Base-by-base conservation (phyloP, 805 yeast genomes). In the Wickerhamomyces ciferrii region DNA sequence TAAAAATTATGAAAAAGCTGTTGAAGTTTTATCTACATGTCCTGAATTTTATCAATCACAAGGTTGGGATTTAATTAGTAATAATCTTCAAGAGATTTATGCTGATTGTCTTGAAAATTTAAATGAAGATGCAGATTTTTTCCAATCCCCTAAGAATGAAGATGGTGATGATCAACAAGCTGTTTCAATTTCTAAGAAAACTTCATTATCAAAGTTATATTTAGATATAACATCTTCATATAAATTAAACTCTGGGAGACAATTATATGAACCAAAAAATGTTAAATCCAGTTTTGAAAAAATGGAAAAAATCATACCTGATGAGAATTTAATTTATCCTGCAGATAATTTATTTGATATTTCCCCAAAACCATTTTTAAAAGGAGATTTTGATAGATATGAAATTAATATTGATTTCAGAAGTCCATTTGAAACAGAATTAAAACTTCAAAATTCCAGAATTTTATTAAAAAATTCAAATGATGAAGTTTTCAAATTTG, bases 11-110 rank as follows among this genome's bases (percentile, higher is more conserved):
- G 72, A 73, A 34, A 74, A 76, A 39, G 84, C 96, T 1, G 75
- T 81, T 15, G 67, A 75, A 5, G 78, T 87, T 3, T 68, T 92
- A 13, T 78, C 79, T 35, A 78, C 81, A 9, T 81, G 94, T 2
- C 87, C 87, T 41, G 79, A 77, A 35, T 79, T 79, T 46, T 90
- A 86, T 56, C 73, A 76, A 8, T 65, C 72, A 18, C 78, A 82
- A 41, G 88, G 90, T 1, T 91, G 97, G 97, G 76, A 76, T 43
- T 63, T 68, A 40, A 78, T 89, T 58, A 87, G 95, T 1, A 73
- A 79, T 6, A 65, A 75, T n/a, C 64, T 92, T 17, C 69, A 88
- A 35, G 80, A 79, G 53, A 69, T 83, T 1, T 89, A 83, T 58
- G 73, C 87, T 25, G 79, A 80, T 36, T 88, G 96, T 55, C 69